phyloP scores from a whole-genome alignment of 1,284 basidiomycete genomes.

The Marasmius oreades region DNA sequence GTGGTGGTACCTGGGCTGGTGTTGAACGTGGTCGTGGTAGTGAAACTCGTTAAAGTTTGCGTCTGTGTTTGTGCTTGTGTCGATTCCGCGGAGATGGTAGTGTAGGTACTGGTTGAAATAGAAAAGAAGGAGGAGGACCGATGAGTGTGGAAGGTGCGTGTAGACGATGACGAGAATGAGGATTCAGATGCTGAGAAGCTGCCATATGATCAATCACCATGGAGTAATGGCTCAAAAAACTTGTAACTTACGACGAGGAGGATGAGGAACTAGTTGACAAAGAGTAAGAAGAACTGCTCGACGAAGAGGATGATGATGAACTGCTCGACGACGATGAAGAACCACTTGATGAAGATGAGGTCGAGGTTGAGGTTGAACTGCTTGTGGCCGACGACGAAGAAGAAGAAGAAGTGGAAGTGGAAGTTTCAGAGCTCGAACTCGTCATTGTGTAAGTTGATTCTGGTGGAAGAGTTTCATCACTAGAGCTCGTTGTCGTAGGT shows the following conservation, averaged over 20 bases:
- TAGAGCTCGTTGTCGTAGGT: background rate
- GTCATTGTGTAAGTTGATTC: background rate
- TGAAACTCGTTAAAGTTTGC: background rate
- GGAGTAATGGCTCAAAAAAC: background rate
- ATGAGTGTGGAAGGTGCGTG: background rate
- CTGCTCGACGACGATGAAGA: background rate
- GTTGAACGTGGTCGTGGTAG: background rate
- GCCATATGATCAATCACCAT: no score
- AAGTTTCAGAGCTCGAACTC: background rate
- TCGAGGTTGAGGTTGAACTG: background rate
- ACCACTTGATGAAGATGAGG: background rate
- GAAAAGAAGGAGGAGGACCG: background rate
- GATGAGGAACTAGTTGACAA: background rate
- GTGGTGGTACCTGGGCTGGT: background rate
- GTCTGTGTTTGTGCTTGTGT: background rate
- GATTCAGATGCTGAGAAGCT: background rate
- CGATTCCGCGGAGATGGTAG: background rate
- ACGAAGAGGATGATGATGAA: background rate
- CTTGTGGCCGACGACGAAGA: background rate
- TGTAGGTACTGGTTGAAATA: no score
- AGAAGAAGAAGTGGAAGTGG: background rate
- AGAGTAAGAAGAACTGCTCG: background rate
- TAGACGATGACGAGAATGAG: background rate
- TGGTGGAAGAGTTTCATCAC: background rate
- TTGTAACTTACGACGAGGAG: background rate